These are phyloP conservation scores for Agrocybe pediades DNA, from an alignment of 768 basidiomycete genomes.

Conservation along the genomic window DNA sequence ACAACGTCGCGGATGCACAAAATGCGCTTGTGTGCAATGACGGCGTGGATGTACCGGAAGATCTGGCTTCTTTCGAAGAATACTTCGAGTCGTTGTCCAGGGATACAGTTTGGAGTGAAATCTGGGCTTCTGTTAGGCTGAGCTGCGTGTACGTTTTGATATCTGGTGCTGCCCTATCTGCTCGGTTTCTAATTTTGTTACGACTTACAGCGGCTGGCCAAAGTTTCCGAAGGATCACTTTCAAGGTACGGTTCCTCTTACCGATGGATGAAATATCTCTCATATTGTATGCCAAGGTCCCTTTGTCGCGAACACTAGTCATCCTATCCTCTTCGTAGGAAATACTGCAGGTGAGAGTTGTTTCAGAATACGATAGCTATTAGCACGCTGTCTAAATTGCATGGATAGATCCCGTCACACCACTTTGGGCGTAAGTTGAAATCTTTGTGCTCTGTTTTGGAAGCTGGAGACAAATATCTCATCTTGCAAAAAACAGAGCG, in stretches of 20 bases:
- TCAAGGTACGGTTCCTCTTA: conserved; percentile 1
- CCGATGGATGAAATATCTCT: neutral
- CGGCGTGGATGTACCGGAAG: conserved; percentile 28
- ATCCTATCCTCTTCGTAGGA: conserved; percentile 40
- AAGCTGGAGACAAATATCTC: neutral
- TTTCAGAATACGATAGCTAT: neutral
- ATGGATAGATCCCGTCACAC: conserved; percentile 31
- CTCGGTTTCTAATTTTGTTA: neutral
- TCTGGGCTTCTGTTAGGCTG: conserved; percentile 29
- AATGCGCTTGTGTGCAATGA: conserved; percentile 36
- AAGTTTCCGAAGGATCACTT: conserved; percentile 8
- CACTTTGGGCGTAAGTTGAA: conserved; percentile 25
- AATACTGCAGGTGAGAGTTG: conserved; percentile 36
- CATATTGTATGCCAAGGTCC: conserved; percentile 27
- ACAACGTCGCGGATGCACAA: neutral
- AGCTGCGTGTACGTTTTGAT: conserved; percentile 30
- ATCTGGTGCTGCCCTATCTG: too few relatives aligned
- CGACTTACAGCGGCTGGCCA: neutral
- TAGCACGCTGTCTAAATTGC: neutral
- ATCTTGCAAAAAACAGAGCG: conserved; percentile 28
- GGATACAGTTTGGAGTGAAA: conserved; percentile 30
- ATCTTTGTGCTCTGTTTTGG: too few relatives aligned
- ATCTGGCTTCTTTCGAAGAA: conserved; percentile 28
- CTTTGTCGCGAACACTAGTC: conserved; percentile 37
- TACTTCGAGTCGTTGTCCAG: conserved; percentile 26